phyloP scores from a whole-genome alignment of 2,329 filamentous ascomycete genomes.

The Westerdykella ornata region DNA sequence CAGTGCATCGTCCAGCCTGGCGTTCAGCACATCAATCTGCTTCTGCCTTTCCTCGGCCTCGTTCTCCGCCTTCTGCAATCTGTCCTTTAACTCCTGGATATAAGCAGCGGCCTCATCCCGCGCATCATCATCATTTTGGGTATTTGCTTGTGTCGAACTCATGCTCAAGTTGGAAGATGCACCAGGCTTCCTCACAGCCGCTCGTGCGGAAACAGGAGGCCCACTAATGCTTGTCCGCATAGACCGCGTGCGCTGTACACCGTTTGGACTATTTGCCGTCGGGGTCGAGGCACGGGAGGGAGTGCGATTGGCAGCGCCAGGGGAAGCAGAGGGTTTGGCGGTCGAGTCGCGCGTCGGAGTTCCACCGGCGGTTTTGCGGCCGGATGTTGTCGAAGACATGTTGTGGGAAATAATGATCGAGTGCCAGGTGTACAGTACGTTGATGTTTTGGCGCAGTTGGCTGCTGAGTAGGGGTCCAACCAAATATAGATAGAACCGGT shows the following conservation, averaged over 20 bases:
- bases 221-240: conserved; percentile 28
- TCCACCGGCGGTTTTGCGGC: conserved; percentile 30
- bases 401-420: conserved; percentile 1
- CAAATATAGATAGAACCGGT: too few relatives aligned
- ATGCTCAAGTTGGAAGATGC: conserved; percentile 30
- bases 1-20: conserved; percentile 75
- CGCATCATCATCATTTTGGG: conserved; percentile 53
- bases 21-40: conserved; percentile 76
- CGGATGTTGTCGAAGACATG: conserved; percentile 32
- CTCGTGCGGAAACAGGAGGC: conserved; percentile 36
- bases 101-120: conserved; percentile 72
- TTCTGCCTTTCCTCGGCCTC: conserved; percentile 73
- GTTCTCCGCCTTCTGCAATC: conserved; percentile 72
- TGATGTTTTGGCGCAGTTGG: too few relatives aligned
- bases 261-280: conserved; percentile 22
- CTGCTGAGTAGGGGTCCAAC: too few relatives aligned
- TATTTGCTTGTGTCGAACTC: conserved; percentile 32
- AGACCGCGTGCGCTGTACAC: conserved; percentile 27
- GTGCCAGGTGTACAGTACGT: too few relatives aligned
- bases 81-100: conserved; percentile 77
- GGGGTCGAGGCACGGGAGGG: conserved; percentile 27
- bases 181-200: conserved; percentile 34
- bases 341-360: conserved; percentile 18
- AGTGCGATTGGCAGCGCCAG: conserved; percentile 28
- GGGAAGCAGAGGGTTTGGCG: conserved; percentile 23